Percentiles rank a stretch among this genome's conserved stretches.
Conservation (phyloP, 163 green algal genomes). For the Prototheca wickerhamii region DNA sequence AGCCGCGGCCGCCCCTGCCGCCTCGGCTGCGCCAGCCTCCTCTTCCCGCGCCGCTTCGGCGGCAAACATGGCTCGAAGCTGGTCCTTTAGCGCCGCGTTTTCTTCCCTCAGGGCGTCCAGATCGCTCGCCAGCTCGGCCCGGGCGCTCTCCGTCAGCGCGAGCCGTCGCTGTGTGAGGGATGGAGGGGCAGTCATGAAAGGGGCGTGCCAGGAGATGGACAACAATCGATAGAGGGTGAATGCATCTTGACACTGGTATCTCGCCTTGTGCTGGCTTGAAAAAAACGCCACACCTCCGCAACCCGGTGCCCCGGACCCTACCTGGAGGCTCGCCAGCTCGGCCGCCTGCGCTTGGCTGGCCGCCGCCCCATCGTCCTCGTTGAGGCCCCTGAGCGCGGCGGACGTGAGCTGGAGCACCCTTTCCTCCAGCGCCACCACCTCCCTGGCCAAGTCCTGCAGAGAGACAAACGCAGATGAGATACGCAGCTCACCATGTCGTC, state of each 20-base stretch:
- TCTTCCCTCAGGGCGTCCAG: not conserved
- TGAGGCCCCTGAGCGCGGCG: not conserved
- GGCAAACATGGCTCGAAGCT: not conserved
- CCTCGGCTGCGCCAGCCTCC: not conserved
- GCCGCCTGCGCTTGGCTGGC: too few species aligned
- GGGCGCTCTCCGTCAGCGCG: not conserved
- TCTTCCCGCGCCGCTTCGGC: not conserved
- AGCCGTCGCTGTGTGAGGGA: not conserved
- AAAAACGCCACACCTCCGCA: too few species aligned
- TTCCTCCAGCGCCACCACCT: constrained; percentile 69
- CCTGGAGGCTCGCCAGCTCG: too few species aligned
- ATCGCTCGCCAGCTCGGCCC: not conserved
- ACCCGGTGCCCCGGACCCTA: too few species aligned
- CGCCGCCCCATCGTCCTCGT: not conserved
- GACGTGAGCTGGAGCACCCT: constrained; percentile 32
- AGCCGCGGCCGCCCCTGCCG: too few species aligned
- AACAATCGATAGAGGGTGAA: too few species aligned
- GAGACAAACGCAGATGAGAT: too few species aligned
- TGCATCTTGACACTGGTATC: too few species aligned
- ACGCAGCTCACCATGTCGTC: too few species aligned
- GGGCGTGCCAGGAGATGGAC: too few species aligned
- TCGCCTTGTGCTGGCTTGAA: too few species aligned
- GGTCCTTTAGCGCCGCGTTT: constrained; percentile 4
- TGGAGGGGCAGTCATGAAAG: too few species aligned
- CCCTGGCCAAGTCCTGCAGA: constrained; percentile 49